These are phyloP conservation scores for Suhomyces sp. DNA, from an alignment of 805 yeast genomes.

Conservation along the genomic window DNA sequence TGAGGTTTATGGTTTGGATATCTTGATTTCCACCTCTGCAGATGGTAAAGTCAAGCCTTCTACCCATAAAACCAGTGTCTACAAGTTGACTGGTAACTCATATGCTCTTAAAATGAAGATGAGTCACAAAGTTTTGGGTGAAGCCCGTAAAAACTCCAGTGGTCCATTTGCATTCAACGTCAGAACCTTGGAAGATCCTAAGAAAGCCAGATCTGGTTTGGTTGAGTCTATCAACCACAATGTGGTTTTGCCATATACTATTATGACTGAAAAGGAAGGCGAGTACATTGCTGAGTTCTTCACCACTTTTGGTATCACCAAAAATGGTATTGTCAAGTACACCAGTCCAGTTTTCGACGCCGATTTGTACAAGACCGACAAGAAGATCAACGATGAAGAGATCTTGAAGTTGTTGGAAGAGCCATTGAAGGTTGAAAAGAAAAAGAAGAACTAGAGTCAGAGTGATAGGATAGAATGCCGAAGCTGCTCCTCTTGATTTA, in stretches of 20 bases:
- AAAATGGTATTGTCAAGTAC: slow-evolving; percentile 65
- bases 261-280: slow-evolving; percentile 63
- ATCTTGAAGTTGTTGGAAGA: slow-evolving; percentile 44
- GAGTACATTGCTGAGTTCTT: slow-evolving; percentile 67
- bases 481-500: too few relatives aligned
- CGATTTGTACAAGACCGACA: slow-evolving; percentile 51
- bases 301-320: slow-evolving; percentile 73
- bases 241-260: slow-evolving; percentile 65
- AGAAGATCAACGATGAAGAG: slow-evolving; percentile 52
- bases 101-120: slow-evolving; percentile 70
- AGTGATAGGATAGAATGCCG: too few relatives aligned
- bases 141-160: slow-evolving; percentile 62
- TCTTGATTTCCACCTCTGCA: slow-evolving; percentile 58
- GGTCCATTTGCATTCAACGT: slow-evolving; percentile 66
- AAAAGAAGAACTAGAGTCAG: slow-evolving; percentile 29
- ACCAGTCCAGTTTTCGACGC: slow-evolving; percentile 54
- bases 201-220: slow-evolving; percentile 70
- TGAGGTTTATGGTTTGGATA: slow-evolving; percentile 76
- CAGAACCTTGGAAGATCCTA: slow-evolving; percentile 63
- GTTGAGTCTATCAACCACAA: slow-evolving; percentile 69
- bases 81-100: slow-evolving; percentile 66
- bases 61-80: slow-evolving; percentile 63
- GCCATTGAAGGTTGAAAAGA: slow-evolving; percentile 50
- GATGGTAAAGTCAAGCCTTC: slow-evolving; percentile 65
- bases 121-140: slow-evolving; percentile 63